Percentiles rank a stretch among this genome's conserved stretches.
Evolutionary conservation across 1,284 basidiomycete species (phyloP).

Genomic region (Earliella scabrosa): DNA sequence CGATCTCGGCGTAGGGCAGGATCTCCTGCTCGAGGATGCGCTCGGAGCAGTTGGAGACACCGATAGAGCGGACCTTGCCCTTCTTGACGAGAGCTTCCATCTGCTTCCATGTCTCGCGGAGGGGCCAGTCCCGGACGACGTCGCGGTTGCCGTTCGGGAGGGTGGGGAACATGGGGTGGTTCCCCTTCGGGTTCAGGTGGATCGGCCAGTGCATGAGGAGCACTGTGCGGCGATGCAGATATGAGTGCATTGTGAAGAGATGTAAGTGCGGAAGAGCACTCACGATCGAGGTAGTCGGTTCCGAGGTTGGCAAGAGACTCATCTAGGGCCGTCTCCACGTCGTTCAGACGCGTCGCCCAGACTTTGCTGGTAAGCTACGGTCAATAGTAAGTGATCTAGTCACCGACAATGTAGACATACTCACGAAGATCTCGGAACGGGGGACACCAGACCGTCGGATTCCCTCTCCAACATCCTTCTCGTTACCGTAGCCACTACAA

Average conservation of each 20-base stretch:
- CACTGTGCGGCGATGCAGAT: constrained; percentile 41
- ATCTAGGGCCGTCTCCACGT: constrained; percentile 77
- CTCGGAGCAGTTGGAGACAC: constrained; percentile 62
- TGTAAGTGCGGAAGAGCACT: constrained; percentile 36
- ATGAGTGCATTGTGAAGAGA: background rate
- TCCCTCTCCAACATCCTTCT: constrained; percentile 86
- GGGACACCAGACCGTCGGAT: constrained; percentile 80
- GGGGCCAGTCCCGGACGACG: constrained; percentile 65
- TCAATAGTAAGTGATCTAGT: background rate
- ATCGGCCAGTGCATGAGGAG: constrained; percentile 88
- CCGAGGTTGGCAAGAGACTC: constrained; percentile 75
- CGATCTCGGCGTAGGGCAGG: constrained; percentile 50
- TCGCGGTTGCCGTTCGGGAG: constrained; percentile 73
- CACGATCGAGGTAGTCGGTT: constrained; percentile 79
- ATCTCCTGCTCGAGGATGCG: constrained; percentile 44
- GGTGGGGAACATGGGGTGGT: constrained; percentile 71
- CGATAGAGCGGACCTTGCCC: constrained; percentile 62
- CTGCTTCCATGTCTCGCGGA: constrained; percentile 80
- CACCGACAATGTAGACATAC: constrained; percentile 26
- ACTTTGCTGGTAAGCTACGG: constrained; percentile 68
- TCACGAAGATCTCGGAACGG: constrained; percentile 82
- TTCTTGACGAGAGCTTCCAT: constrained; percentile 78
- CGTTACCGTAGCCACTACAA: constrained; percentile 68
- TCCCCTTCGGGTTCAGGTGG: constrained; percentile 74
- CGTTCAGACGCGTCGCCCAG: constrained; percentile 75